Conservation (phyloP, 1,284 basidiomycete species). For the Rhizopogon parksii region DNA sequence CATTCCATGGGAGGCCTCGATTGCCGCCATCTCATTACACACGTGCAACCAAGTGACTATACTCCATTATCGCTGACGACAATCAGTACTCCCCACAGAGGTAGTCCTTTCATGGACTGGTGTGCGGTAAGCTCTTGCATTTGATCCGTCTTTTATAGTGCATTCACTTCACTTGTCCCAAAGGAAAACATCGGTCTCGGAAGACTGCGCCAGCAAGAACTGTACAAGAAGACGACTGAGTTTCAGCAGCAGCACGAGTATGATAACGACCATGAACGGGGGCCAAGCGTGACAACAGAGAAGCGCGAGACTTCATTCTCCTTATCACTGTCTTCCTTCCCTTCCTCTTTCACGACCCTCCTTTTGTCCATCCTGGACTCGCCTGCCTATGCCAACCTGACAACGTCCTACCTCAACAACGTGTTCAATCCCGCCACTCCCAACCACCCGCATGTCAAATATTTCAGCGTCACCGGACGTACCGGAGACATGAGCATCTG, state of each 20-base stretch:
- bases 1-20: conserved; percentile 99
- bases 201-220: conserved; percentile 38
- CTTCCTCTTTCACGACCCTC: conserved; percentile 79
- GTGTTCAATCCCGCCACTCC: conserved; percentile 92
- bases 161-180: conserved; percentile 6
- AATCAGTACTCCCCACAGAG: conserved; percentile 90
- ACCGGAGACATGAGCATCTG: conserved; percentile 69
- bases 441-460: conserved; percentile 78
- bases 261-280: conserved; percentile 10
- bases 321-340: conserved; percentile 50
- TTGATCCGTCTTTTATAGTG: neutral
- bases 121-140: conserved; percentile 57
- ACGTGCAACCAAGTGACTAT: conserved; percentile 80
- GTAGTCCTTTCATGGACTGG: conserved; percentile 99
- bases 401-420: conserved; percentile 77
- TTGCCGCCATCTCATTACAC: conserved; percentile 84
- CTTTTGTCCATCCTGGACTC: conserved; percentile 93
- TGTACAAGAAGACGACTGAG: conserved; percentile 1
- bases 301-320: conserved; percentile 28
- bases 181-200: conserved; percentile 87
- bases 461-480: conserved; percentile 87
- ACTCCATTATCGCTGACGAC: conserved; percentile 84
- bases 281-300: conserved; percentile 25
- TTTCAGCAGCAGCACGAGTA: conserved; percentile 10
- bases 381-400: conserved; percentile 94